phyloP scores from a whole-genome alignment of 257 asterid species.

The Solanum corneliomulleri region DNA sequence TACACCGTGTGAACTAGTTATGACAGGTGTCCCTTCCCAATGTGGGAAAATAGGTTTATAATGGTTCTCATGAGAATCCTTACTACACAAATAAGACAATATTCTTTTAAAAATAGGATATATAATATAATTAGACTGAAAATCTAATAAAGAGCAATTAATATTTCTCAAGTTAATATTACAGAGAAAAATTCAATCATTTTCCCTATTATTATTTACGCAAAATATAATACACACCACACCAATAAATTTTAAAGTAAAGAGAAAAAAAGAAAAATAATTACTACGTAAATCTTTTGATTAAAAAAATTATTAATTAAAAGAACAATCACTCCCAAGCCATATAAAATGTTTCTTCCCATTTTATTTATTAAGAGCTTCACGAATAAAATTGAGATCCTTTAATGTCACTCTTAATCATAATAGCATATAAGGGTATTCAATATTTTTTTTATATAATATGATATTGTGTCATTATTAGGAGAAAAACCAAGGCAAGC shows the following conservation, averaged over 20 bases:
- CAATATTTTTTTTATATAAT: not conserved
- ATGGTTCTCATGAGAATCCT: too few relatives aligned
- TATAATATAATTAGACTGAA: not conserved
- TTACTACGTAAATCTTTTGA: not conserved
- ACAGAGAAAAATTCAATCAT: not conserved
- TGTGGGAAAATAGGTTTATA: too few relatives aligned
- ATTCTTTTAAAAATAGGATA: not conserved
- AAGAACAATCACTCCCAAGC: conserved; percentile 19
- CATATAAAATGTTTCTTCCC: conserved; percentile 16
- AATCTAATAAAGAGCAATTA: not conserved
- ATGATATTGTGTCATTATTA: conserved; percentile 16
- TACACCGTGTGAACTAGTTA: too few relatives aligned
- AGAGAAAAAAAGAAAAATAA: not conserved
- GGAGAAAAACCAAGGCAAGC: not conserved
- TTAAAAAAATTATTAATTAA: not conserved
- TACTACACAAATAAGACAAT: not conserved
- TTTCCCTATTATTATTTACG: not conserved
- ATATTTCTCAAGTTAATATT: too few relatives aligned
- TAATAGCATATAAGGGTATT: conserved; percentile 21
- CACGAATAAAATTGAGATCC: conserved; percentile 36
- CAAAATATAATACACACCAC: not conserved
- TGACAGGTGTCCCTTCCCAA: too few relatives aligned
- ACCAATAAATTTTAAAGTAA: not conserved
- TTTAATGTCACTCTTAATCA: conserved; percentile 56
- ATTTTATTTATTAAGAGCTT: conserved; percentile 22